A percentile compares a stretch with the other conserved stretches of the same genome.
phyloP scores from a whole-genome alignment of 345 rosid genomes.

The Euphorbia lathyris region DNA sequence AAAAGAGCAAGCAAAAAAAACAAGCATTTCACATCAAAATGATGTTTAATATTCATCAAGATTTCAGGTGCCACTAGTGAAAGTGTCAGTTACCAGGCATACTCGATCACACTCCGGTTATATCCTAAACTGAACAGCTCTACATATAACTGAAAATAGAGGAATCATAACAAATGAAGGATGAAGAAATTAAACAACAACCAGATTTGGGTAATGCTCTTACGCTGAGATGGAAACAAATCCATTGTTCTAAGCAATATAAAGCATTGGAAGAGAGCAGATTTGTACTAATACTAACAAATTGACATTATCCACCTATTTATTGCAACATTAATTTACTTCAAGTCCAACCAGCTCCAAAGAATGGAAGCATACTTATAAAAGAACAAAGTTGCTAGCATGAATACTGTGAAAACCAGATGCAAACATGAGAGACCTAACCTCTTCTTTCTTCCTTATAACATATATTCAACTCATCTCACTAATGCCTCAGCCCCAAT shows the following conservation, averaged over 20 bases:
- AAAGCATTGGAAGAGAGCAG: neutral
- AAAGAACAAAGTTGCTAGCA: neutral
- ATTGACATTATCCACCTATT: neutral
- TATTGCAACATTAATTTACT: neutral
- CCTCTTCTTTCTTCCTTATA: neutral
- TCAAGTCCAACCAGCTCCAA: neutral
- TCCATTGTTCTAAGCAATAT: slow-evolving; percentile 2
- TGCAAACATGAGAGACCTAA: neutral
- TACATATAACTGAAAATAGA: neutral
- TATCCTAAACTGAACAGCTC: neutral
- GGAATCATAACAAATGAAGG: neutral
- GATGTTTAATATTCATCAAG: neutral
- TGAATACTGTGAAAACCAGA: neutral
- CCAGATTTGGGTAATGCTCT: neutral
- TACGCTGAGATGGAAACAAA: neutral
- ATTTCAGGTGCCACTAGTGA: neutral
- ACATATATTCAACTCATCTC: neutral
- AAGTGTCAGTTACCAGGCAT: neutral
- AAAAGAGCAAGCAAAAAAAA: neutral
- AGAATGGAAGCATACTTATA: neutral
- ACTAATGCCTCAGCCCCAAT: neutral
- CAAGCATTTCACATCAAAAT: neutral
- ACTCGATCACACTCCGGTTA: neutral
- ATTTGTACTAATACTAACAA: neutral
- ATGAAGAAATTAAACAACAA: neutral